Evolutionary conservation across 106 monocot genomes (phyloP).

Genomic region (Posidonia australis): DNA sequence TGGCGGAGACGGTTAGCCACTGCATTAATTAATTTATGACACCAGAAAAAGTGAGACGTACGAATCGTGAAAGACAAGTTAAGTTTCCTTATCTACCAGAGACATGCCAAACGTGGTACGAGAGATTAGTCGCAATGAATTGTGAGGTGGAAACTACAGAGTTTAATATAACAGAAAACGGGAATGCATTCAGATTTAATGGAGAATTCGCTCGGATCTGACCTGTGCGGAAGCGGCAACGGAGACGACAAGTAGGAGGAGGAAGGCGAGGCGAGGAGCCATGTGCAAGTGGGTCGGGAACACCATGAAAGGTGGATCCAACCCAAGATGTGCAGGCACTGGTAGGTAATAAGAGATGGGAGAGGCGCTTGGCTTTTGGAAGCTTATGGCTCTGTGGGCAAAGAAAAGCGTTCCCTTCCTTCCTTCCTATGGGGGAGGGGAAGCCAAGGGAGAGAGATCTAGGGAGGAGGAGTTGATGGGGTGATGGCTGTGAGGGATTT

Average conservation of each 20-base stretch:
- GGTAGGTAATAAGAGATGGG: neutral
- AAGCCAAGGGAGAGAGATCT: neutral
- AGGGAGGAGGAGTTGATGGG: neutral
- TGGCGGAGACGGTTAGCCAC: neutral
- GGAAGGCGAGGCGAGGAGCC: conserved; percentile 11
- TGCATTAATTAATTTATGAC: neutral
- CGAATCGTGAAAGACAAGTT: too few relatives aligned
- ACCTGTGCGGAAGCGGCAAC: neutral
- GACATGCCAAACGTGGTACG: too few relatives aligned
- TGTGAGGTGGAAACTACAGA: too few relatives aligned
- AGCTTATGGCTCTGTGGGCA: neutral
- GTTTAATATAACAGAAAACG: too few relatives aligned
- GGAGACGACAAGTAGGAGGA: conserved; percentile 11
- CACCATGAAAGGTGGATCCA: neutral
- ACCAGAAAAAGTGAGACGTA: too few relatives aligned
- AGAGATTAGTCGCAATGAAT: too few relatives aligned
- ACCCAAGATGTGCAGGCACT: neutral
- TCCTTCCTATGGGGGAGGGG: neutral
- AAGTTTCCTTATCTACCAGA: too few relatives aligned
- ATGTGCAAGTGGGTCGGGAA: conserved; percentile 4
- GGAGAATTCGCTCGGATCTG: neutral
- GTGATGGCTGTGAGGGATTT: neutral
- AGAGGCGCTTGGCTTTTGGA: neutral
- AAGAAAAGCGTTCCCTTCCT: neutral
- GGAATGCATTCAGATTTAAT: too few relatives aligned